Conservation (phyloP, 805 yeast species). For the Yamadazyma tumulicola region DNA sequence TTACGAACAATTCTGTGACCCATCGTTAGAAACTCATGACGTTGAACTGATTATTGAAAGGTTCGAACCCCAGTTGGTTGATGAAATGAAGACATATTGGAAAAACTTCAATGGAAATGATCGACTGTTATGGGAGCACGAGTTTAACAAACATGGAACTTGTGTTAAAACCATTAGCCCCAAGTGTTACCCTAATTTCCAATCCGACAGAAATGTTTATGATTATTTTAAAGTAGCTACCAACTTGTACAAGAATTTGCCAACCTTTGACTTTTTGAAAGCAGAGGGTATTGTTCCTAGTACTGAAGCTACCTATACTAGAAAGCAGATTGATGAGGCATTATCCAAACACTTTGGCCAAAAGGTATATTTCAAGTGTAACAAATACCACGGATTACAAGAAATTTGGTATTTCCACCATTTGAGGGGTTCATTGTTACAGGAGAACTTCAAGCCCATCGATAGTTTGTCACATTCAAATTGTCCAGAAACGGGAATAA, state of each 20-base stretch:
- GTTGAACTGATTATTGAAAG: constrained; percentile 12
- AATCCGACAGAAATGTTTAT: constrained; percentile 21
- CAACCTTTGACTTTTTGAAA: constrained; percentile 34
- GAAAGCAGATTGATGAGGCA: constrained; percentile 28
- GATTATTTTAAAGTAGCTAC: constrained; percentile 30
- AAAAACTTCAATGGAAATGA: constrained; percentile 49
- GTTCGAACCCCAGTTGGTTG: constrained; percentile 19
- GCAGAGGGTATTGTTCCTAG: constrained; percentile 36
- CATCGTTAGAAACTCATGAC: constrained; percentile 26
- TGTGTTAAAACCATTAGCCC: constrained; percentile 39
- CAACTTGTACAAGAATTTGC: constrained; percentile 27
- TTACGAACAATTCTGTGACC: constrained; percentile 35
- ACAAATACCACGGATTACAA: constrained; percentile 39
- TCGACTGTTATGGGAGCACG: constrained; percentile 45
- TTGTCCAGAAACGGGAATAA: constrained; percentile 62
- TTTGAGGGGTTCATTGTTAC: constrained; percentile 66
- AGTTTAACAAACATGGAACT: constrained; percentile 43
- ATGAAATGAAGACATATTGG: constrained; percentile 31
- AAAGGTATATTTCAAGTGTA: constrained; percentile 35
- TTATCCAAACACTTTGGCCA: constrained; percentile 29
- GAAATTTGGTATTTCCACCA: constrained; percentile 84
- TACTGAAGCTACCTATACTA: constrained; percentile 28
- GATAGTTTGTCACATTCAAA: constrained; percentile 52
- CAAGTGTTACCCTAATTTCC: constrained; percentile 23
- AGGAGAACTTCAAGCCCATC: constrained; percentile 58